Conservation (phyloP, 2,329 filamentous ascomycete genomes). For the Aspergillus puulaauensis region DNA sequence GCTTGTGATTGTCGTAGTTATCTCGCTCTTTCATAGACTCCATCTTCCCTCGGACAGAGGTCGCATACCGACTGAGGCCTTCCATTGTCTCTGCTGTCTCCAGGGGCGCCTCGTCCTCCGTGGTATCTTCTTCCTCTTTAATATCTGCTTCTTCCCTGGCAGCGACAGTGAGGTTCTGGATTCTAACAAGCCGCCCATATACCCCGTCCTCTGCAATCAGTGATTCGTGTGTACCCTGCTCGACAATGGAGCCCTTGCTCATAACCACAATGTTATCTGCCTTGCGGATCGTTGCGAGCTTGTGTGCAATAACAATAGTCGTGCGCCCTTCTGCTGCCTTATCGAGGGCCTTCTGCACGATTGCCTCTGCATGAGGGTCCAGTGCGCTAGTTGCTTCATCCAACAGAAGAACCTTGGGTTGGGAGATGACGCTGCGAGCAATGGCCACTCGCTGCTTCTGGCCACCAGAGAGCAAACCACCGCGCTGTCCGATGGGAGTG, state of each 20-base stretch:
- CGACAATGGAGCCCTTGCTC: slow-evolving; percentile 76
- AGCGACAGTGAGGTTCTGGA: slow-evolving; percentile 71
- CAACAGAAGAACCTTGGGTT: slow-evolving; percentile 86
- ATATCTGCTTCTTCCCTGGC: slow-evolving; percentile 26
- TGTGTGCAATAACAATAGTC: slow-evolving; percentile 94
- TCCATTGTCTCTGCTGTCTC: background rate
- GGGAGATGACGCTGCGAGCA: slow-evolving; percentile 82
- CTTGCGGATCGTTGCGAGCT: slow-evolving; percentile 88
- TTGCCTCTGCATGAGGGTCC: slow-evolving; percentile 93
- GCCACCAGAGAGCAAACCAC: slow-evolving; percentile 87
- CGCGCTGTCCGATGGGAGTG: slow-evolving; percentile 92
- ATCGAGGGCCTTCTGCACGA: slow-evolving; percentile 93
- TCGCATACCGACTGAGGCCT: background rate
- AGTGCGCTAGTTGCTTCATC: slow-evolving; percentile 94
- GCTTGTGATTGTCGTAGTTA: slow-evolving; percentile 8
- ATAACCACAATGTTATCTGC: slow-evolving; percentile 97
- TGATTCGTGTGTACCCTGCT: slow-evolving; percentile 84
- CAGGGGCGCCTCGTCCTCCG: background rate
- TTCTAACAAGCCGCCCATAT: slow-evolving; percentile 82
- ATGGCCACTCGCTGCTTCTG: slow-evolving; percentile 98
- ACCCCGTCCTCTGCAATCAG: slow-evolving; percentile 69
- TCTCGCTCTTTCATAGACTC: slow-evolving; percentile 7
- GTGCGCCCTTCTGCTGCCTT: slow-evolving; percentile 82
- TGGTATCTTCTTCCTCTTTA: slow-evolving; percentile 7
- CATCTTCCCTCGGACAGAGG: slow-evolving; percentile 1